Base-by-base conservation (phyloP, 176 grass and related monocot genomes). In the Areca catechu region DNA sequence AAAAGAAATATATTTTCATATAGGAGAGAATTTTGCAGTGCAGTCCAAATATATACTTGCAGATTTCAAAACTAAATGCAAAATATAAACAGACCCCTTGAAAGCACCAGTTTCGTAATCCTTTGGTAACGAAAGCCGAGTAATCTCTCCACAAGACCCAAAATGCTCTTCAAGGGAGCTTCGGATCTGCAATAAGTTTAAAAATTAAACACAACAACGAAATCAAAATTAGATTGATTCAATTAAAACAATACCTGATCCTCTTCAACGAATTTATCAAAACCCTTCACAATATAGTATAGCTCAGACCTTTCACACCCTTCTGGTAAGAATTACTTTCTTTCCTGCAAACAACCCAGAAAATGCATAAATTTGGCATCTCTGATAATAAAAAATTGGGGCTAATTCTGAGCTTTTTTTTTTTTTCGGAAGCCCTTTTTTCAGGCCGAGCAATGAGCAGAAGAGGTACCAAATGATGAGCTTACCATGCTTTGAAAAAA, bases 251-350 rank as follows among this genome's bases (percentile, higher is more conserved):
- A 24, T 77, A 96, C 86, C 84, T 69, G 71, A 70, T 78, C 68
- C 54, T 87, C 83, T n/a, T 53, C 30, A 56, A 75, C 75, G 23
- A 57, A 57, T 66, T 50, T 61, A 57, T 97, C 55, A 56, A 97
- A 96, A 58, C 92, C 92, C 56, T 58, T 82, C 19, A 91, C 49
- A 97, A 91, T 60, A 88, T 5, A 1, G 92, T 85, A 12, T 70
- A 54, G 61, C 78, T 63, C 6, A 17, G 5, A 43, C 83, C 83
- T 58, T 71, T 80, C 14, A 30, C 30, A n/a, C 74, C 56, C 34
- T 86, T 90, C 49, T 89, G 82, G 68, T 72, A 70, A 52, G 89
- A 95, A 56, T 23, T 66, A 51, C 50, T 62, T 3, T 71, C 86
- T 19, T 81, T 84, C 19, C 86, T 97, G 68, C 25, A 61, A 18